Base-by-base conservation (phyloP, 2,329 filamentous ascomycete species). In the Penicillium sp. region DNA sequence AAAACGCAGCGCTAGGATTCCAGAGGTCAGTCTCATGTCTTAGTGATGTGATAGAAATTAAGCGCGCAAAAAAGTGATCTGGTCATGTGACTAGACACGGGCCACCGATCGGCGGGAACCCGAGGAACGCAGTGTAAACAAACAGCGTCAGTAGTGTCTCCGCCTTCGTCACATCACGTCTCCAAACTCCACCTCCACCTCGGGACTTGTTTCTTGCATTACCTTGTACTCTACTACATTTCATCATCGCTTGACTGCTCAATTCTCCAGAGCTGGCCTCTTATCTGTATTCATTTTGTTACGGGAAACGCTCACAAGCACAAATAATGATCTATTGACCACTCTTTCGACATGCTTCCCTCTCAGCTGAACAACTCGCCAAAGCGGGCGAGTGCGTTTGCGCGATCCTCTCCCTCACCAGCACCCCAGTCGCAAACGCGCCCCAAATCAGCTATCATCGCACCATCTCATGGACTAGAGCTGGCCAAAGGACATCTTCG, bases 321-420 rank as follows among this genome's bases (percentile, higher is more conserved):
- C 51, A 61, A 67, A 73, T 67, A 62, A 73, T 73, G 71, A 60
- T 52, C 59, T 53, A 66, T 63, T 69, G 62, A 68, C 59, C 52
- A 52, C 47, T 63, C 45, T 42, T 44, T 58, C 60, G 56, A 58
- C 63, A 86, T 85, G 82, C 80, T 81, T 69, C 79, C 77, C 54
- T 82, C 83, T 73, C 79, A 83, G 61, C 79, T 82, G 67, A 85
- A 82, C 74, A 84, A 85, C 75, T 85, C 88, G 66, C 85, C 88
- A 72, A 90, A 88, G 80, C 88, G 92, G 69, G 90, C 87, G 72
- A 93, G 91, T 77, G 90, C 91, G 16, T 96, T 96, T 72, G 82
- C 83, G 59, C 85, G 91, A 70, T 86, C 65, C 44, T 65, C 90
- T 16, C 83, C 88, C 23, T 90, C 90, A 31, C 84, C 89, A 43